Percentiles rank a stretch among this genome's conserved stretches.
Conservation (phyloP, 163 green algal genomes). For the Scenedesmus sp. region DNA sequence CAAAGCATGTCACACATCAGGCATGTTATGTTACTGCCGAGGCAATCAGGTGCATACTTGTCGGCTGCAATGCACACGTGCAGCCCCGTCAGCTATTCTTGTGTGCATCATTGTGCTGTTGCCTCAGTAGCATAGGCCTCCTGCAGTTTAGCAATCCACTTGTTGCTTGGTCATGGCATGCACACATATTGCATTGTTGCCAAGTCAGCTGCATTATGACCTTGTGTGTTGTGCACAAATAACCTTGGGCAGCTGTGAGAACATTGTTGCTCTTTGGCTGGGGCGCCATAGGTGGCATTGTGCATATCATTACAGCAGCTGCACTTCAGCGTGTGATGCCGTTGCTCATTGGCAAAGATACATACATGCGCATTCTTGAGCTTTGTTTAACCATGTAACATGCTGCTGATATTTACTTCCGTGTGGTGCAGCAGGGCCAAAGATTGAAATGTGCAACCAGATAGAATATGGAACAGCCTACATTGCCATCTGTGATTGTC, state of each 20-base stretch:
- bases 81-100: background rate
- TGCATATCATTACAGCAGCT: background rate
- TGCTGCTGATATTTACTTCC: background rate
- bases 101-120: background rate
- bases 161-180: background rate
- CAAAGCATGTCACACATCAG: slow-evolving; percentile 12
- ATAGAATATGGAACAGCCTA: too few relatives aligned
- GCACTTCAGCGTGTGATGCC: background rate
- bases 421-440: background rate
- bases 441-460: too few relatives aligned
- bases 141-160: background rate
- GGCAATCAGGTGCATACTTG: background rate
- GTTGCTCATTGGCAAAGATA: background rate
- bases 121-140: background rate
- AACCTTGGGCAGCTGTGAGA: background rate
- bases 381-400: background rate
- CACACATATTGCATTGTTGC: background rate
- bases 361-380: background rate
- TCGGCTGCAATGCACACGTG: background rate
- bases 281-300: background rate
- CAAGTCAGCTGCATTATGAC: background rate
- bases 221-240: background rate
- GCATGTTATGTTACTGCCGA: background rate
- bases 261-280: background rate
- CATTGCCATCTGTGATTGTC: too few relatives aligned